These are phyloP conservation scores for Ascosphaera apis DNA, from an alignment of 2,329 filamentous ascomycete species.

Conservation along the genomic window DNA sequence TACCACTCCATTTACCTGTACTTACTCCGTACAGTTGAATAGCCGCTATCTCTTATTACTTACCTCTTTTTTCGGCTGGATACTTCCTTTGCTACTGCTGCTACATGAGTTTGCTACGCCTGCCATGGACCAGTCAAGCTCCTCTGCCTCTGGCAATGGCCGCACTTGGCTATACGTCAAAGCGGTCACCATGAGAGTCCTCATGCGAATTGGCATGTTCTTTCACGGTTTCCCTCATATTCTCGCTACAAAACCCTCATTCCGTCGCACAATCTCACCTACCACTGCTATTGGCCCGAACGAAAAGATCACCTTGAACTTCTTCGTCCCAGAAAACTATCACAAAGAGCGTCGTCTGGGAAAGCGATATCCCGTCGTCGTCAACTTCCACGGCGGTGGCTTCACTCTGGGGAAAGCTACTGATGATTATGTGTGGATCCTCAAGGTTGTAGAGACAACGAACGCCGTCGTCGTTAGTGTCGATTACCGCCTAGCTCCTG, in stretches of 20 bases:
- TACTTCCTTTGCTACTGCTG: too few species aligned
- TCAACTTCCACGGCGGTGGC: conserved; percentile 42
- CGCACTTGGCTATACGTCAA: conserved; percentile 38
- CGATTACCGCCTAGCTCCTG: conserved; percentile 37
- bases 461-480: conserved; percentile 37
- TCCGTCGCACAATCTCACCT: conserved; percentile 31
- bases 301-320: conserved; percentile 28
- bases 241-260: conserved; percentile 35
- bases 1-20: too few species aligned
- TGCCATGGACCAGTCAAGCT: neutral
- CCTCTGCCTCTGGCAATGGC: too few species aligned
- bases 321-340: conserved; percentile 33
- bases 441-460: conserved; percentile 30
- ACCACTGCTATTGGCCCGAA: conserved; percentile 21
- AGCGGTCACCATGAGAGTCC: conserved; percentile 40
- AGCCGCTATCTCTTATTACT: too few species aligned
- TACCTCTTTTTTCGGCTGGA: too few species aligned
- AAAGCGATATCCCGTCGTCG: conserved; percentile 30
- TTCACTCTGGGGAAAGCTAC: conserved; percentile 36
- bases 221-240: conserved; percentile 40
- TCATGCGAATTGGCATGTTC: conserved; percentile 47
- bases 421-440: conserved; percentile 38
- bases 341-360: conserved; percentile 12
- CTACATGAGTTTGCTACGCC: neutral
- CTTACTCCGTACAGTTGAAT: too few species aligned